Percentiles rank a stretch among this genome's conserved stretches.
Evolutionary conservation across 108 stramenopile genomes (phyloP).

Genomic region (Seminavis robusta): DNA sequence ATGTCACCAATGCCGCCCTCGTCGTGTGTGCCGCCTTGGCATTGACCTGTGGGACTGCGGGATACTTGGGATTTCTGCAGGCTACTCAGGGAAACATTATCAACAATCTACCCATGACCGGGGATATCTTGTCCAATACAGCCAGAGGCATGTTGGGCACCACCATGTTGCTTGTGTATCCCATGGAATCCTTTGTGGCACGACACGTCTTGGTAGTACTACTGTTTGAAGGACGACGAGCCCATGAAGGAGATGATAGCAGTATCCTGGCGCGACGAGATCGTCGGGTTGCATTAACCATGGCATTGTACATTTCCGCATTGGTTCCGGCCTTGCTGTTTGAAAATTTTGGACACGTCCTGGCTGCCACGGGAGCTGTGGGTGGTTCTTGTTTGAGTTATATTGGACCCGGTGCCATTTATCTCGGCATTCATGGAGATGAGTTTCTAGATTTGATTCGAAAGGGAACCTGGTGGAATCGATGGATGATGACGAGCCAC

Average conservation of each 20-base stretch:
- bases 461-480: neutral
- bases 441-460: conserved; percentile 65
- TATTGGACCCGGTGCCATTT: conserved; percentile 79
- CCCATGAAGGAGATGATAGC: conserved; percentile 83
- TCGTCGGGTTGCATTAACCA: conserved; percentile 63
- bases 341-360: conserved; percentile 36
- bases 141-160: conserved; percentile 48
- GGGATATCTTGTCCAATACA: conserved; percentile 27
- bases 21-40: conserved; percentile 42
- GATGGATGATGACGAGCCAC: conserved; percentile 4
- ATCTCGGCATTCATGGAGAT: conserved; percentile 72
- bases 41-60: conserved; percentile 45
- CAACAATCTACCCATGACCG: conserved; percentile 35
- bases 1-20: conserved; percentile 48
- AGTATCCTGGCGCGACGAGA: conserved; percentile 67
- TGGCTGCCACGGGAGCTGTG: conserved; percentile 57
- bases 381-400: conserved; percentile 69
- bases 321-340: conserved; percentile 67
- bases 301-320: conserved; percentile 58
- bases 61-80: conserved; percentile 64
- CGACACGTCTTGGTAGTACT: conserved; percentile 75
- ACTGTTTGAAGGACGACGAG: conserved; percentile 68
- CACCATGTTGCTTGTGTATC: conserved; percentile 85
- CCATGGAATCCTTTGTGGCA: conserved; percentile 79
- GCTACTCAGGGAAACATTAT: conserved; percentile 66